phyloP scores from a whole-genome alignment of 1,139 yeast species.

The Hansenula sp. region DNA sequence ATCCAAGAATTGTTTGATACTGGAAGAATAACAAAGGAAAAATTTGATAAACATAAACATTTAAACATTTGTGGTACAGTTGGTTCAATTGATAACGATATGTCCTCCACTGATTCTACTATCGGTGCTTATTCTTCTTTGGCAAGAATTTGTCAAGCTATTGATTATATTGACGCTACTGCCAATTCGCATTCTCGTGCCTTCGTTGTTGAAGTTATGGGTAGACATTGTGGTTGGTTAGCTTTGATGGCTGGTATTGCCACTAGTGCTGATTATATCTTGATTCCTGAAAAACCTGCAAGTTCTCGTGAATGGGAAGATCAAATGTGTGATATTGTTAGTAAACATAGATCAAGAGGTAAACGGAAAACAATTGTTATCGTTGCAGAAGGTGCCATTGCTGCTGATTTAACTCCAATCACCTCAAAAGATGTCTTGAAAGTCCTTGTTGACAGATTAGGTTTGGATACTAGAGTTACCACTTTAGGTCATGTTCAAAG shows the following conservation, averaged over 20 bases:
- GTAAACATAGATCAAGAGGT: slow-evolving; percentile 80
- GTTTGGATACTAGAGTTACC: slow-evolving; percentile 91
- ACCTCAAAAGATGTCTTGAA: slow-evolving; percentile 76
- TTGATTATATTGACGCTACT: slow-evolving; percentile 94
- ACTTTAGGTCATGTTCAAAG: slow-evolving; percentile 97
- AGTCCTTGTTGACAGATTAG: slow-evolving; percentile 68
- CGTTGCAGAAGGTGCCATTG: slow-evolving; percentile 97
- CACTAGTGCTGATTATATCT: slow-evolving; percentile 90
- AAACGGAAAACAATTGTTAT: slow-evolving; percentile 92
- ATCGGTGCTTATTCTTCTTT: slow-evolving; percentile 95
- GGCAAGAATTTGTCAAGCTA: slow-evolving; percentile 89
- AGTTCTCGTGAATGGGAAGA: slow-evolving; percentile 66
- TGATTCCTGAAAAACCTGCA: slow-evolving; percentile 90
- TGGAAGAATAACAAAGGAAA: slow-evolving; percentile 51
- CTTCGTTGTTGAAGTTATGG: slow-evolving; percentile 97
- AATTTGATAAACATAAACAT: slow-evolving; percentile 58
- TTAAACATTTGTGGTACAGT: slow-evolving; percentile 92
- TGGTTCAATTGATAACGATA: slow-evolving; percentile 96
- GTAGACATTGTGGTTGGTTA: slow-evolving; percentile 98
- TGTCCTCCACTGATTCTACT: slow-evolving; percentile 95
- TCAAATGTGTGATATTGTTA: slow-evolving; percentile 65
- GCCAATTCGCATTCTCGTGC: slow-evolving; percentile 97
- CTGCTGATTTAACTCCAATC: slow-evolving; percentile 76
- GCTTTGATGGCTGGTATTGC: slow-evolving; percentile 96
- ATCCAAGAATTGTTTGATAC: slow-evolving; percentile 61